phyloP scores from a whole-genome alignment of 192 early-diverging fungal genomes.

The Dissophora ornata region DNA sequence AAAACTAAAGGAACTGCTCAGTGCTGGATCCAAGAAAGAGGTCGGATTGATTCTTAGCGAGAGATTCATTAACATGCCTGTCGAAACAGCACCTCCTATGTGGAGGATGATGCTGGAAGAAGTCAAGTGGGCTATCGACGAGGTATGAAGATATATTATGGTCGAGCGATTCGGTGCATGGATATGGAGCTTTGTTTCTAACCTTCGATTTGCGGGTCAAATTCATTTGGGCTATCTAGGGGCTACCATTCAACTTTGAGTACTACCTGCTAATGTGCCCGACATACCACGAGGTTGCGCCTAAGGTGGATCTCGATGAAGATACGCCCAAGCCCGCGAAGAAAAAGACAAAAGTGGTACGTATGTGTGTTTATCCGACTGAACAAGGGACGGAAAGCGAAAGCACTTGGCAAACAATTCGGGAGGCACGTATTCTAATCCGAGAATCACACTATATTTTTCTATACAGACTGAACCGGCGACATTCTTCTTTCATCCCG shows the following conservation, averaged over 20 bases:
- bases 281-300: conserved; percentile 82
- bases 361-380: no score
- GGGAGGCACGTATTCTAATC: no score
- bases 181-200: conserved; percentile 2
- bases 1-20: conserved; percentile 50
- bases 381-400: no score
- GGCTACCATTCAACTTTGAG: conserved; percentile 82
- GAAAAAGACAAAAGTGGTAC: conserved; percentile 59
- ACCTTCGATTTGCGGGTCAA: not conserved
- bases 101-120: conserved; percentile 91
- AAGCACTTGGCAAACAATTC: no score
- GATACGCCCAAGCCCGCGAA: conserved; percentile 53
- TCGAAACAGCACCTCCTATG: conserved; percentile 91
- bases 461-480: conserved; percentile 52
- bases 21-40: conserved; percentile 37
- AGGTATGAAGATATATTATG: conserved; percentile 52
- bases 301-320: conserved; percentile 67
- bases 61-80: conserved; percentile 96
- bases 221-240: conserved; percentile 27
- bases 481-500: conserved; percentile 86
- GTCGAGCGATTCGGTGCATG: not conserved
- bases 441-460: no score
- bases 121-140: conserved; percentile 76
- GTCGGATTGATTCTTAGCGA: conserved; percentile 85
- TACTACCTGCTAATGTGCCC: conserved; percentile 85